Base-by-base conservation (phyloP, 371 early-diverging fungal genomes). In the Haplosporangium sp. region DNA sequence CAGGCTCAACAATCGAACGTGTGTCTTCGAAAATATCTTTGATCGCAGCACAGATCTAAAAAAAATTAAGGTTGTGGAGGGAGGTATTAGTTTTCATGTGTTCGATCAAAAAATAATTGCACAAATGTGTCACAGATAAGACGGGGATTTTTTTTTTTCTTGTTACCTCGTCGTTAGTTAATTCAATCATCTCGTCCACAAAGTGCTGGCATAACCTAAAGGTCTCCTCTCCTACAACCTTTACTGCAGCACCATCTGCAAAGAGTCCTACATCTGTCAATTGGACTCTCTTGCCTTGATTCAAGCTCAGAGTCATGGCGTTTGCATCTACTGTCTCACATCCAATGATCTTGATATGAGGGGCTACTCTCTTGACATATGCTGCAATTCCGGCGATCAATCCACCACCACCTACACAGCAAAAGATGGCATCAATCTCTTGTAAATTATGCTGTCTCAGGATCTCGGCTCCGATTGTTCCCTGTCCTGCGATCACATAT, bases 1-100 rank as follows among this genome's bases (percentile, higher is more conserved):
- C 95, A 19, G 99, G 97, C 82, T 99, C 99, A 42, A 97, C 92
- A 19, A 99, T 93, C 9, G 93, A 90, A 42, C 98, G 90, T 0
- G 98, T 96, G 71, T 99, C 98, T 85, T 97, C 97, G 84, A 98
- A 99, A 6, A 94, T 92, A 84, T 99, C 99, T 84, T 97, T 97
- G 87, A 99, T 98, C 50, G 97, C 97, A 4, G 99, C 98, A 83
- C 99, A 99, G 45, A 98, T 92, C 79, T 79, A 61, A 34, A 27
- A 50, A 17, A 58, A 40, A 40, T 17, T 38, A 40, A 60, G 17
- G 60, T 40, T 39, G 3, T 60, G 44, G 27, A 27, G 27, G 27
- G 27, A 27, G 27, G 27, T 27, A 35, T 58, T 58, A 13, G 8
- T 19, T 35, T 58, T 35, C 4, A 27, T 35, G 10, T 17, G 38